These are phyloP conservation scores for Entoloma clypeatum DNA, from an alignment of 1,284 basidiomycete species.

Conservation along the genomic window DNA sequence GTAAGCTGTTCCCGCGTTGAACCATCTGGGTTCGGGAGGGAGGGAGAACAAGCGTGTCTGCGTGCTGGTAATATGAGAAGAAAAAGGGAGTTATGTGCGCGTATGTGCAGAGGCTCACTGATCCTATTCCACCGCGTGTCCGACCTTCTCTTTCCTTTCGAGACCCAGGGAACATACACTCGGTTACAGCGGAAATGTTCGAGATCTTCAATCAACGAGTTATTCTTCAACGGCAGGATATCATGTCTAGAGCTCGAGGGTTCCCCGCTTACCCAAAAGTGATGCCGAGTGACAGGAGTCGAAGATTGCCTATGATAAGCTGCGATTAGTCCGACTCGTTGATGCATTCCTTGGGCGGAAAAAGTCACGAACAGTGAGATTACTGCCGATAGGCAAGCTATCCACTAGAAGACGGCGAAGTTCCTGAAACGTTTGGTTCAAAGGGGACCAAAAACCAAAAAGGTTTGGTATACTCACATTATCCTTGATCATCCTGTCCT, in stretches of 20 bases:
- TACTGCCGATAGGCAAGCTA: conserved; percentile 36
- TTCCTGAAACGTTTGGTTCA: conserved; percentile 25
- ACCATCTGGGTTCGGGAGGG: too few species aligned
- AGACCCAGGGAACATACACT: conserved; percentile 44
- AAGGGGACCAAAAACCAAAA: neutral
- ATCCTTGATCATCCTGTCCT: conserved; percentile 12
- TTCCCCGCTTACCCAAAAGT: conserved; percentile 32
- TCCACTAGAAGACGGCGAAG: conserved; percentile 37
- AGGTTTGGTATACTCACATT: conserved; percentile 3
- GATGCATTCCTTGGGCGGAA: neutral
- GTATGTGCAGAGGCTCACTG: conserved; percentile 20
- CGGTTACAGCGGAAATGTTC: conserved; percentile 44
- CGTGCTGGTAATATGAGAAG: conserved; percentile 13
- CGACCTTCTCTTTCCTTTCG: conserved; percentile 38
- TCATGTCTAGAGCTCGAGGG: conserved; percentile 1
- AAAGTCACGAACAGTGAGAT: conserved; percentile 29
- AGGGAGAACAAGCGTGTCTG: too few species aligned
- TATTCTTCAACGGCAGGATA: conserved; percentile 1
- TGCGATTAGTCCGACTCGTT: neutral
- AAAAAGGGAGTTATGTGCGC: neutral
- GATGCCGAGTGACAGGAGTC: conserved; percentile 49
- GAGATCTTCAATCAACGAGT: conserved; percentile 29
- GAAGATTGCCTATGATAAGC: conserved; percentile 41
- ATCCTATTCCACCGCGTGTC: conserved; percentile 31
- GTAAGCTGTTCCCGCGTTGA: too few species aligned